Percentiles rank a stretch among this genome's conserved stretches.
phyloP scores from a whole-genome alignment of 768 basidiomycete genomes.

The Pleurotus sapidus region DNA sequence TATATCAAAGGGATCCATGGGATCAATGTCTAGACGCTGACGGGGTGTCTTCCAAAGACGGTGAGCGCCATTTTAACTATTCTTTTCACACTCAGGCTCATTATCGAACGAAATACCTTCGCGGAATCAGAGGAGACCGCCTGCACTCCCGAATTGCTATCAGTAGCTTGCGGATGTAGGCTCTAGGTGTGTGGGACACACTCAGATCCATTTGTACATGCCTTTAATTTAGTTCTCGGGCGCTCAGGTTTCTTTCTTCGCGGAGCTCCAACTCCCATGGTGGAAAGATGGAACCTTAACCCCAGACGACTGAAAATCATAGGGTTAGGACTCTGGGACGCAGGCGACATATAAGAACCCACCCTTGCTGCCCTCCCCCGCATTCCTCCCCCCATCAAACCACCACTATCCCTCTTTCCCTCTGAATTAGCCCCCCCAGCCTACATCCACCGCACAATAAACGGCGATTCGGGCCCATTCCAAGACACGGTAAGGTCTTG shows the following conservation, averaged over 20 bases:
- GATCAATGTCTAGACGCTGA: too few species aligned
- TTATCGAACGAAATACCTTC: too few species aligned
- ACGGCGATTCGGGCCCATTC: not conserved
- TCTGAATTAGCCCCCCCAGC: not conserved
- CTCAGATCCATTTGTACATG: not conserved
- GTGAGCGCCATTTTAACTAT: too few species aligned
- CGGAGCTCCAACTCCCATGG: too few species aligned
- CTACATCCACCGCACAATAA: not conserved
- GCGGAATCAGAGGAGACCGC: not conserved
- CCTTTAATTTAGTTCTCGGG: not conserved
- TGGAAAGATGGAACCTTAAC: not conserved
- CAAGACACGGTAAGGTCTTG: not conserved
- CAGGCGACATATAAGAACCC: not conserved
- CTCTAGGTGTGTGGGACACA: not conserved
- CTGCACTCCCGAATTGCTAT: not conserved
- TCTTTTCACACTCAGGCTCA: too few species aligned
- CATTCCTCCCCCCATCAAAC: not conserved
- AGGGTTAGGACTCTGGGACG: not conserved
- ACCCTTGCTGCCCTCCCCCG: not conserved
- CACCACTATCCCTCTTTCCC: not conserved
- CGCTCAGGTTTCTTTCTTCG: too few species aligned
- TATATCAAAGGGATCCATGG: too few species aligned
- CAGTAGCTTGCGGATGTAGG: not conserved
- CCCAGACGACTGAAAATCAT: not conserved
- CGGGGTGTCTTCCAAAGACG: too few species aligned